Base-by-base conservation (phyloP, 257 asterid species). In the Solanum corneliomulleri region DNA sequence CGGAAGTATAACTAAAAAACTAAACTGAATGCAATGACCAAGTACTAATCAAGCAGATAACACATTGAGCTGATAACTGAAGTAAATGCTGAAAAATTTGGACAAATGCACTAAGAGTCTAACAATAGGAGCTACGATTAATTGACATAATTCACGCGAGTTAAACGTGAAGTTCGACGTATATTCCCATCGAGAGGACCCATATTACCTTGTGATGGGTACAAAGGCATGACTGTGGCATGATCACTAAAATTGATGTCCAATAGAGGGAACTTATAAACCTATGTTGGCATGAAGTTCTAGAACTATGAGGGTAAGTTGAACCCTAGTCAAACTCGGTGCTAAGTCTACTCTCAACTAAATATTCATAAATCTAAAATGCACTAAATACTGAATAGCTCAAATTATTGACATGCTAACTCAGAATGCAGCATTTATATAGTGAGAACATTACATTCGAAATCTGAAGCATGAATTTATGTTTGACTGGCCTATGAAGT, bases 201-300 rank as follows among this genome's bases (percentile, higher is more conserved):
- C 2, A 52, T 6, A 18, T 18, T 52, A 52, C 62, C 62, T 52
- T 52, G 62, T 10, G 3, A 52, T 10, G 1, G n/a, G 62, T 18
- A 16, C 20, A 56, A 4, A 56, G 62, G 7, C 1, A 56, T 18
- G 4, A 18, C 4, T 56, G n/a, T 7, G 10, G 1, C 62, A 6
- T 56, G 10, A 2, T 56, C n/a, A 56, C n/a, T 56, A 56, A 56
- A 56, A 18, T 1, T 56, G n/a, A 56, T 56, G 62, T 4, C n/a
- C 4, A 56, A 56, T 9, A 18, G n/a, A 56, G 4, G n/a, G 11
- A n/a, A 56, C 62, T 56, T 18, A 18, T 56, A 56, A 56, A 18
- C 11, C 11, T 56, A 18, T 1, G 10, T 3, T 0, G 2, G 0
- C 62, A 52, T 10, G 2, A 16, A 52, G 62, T 52, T 16, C 0